These are phyloP conservation scores for Allium sativum DNA, from an alignment of 106 monocot genomes.

Conservation along the genomic window DNA sequence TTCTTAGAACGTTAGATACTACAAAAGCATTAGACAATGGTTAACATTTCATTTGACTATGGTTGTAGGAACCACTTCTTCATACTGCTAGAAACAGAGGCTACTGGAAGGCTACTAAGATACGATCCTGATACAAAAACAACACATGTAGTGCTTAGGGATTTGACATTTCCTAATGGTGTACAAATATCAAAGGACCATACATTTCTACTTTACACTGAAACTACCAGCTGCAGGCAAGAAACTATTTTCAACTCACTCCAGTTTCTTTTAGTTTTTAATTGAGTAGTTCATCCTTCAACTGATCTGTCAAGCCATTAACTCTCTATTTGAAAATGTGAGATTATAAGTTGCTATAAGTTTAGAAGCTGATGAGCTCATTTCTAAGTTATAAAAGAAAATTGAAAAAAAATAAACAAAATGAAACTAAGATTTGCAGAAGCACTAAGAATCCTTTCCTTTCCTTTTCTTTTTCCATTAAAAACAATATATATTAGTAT, in stretches of 20 bases:
- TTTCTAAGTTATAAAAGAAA: too few relatives aligned
- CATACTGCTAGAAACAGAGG: conserved; percentile 70
- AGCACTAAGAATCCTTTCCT: too few relatives aligned
- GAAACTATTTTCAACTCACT: neutral
- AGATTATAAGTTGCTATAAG: too few relatives aligned
- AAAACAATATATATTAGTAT: too few relatives aligned
- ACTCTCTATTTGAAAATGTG: too few relatives aligned
- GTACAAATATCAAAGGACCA: conserved; percentile 77
- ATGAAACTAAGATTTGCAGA: too few relatives aligned
- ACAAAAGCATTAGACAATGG: neutral
- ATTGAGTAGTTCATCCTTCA: neutral
- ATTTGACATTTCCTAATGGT: conserved; percentile 82
- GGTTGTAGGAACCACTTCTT: conserved; percentile 55
- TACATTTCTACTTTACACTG: conserved; percentile 72
- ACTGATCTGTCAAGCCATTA: too few relatives aligned
- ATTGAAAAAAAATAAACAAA: too few relatives aligned
- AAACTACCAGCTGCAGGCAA: conserved; percentile 85
- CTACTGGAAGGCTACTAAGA: conserved; percentile 71
- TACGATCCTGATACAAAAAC: conserved; percentile 49
- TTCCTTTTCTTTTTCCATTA: too few relatives aligned
- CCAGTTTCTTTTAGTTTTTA: neutral
- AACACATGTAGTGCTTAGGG: conserved; percentile 59
- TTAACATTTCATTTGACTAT: neutral
- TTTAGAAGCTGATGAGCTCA: too few relatives aligned
- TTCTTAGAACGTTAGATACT: neutral